A percentile compares a stretch with the other conserved stretches of the same genome.
Conservation (phyloP, 352 stramenopile genomes). For the Pseudoperonospora humuli region DNA sequence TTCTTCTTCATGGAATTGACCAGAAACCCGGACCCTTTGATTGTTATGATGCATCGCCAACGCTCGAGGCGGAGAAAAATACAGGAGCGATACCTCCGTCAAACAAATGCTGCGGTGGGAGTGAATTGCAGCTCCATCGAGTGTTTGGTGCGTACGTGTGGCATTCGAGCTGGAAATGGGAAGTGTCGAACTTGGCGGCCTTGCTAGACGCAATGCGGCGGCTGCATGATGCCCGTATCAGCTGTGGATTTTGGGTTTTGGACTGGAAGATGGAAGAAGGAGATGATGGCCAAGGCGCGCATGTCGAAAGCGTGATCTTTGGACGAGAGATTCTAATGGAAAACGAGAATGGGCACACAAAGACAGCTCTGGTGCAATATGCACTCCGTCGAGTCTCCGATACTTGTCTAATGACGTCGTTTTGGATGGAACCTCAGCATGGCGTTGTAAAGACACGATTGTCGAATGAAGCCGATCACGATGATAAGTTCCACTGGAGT, state of each 20-base stretch:
- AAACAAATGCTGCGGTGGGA: constrained; percentile 66
- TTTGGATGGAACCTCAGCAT: constrained; percentile 87
- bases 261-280: constrained; percentile 72
- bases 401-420: constrained; percentile 74
- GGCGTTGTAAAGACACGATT: constrained; percentile 55
- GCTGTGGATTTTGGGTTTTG: constrained; percentile 75
- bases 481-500: constrained; percentile 59
- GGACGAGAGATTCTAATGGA: constrained; percentile 80
- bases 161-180: constrained; percentile 82
- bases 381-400: constrained; percentile 62
- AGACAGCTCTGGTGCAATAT: constrained; percentile 78
- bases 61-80: constrained; percentile 30
- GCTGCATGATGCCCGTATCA: constrained; percentile 61
- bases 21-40: constrained; percentile 25
- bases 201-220: constrained; percentile 60
- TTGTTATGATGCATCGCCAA: constrained; percentile 23
- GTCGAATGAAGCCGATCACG: constrained; percentile 32
- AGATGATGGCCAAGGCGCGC: constrained; percentile 35
- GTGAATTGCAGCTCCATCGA: constrained; percentile 58
- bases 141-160: constrained; percentile 85
- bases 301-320: constrained; percentile 70
- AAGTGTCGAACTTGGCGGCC: constrained; percentile 45
- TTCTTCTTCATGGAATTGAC: constrained; percentile 42
- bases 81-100: constrained; percentile 25
- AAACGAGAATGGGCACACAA: constrained; percentile 61